Percentiles rank a stretch among this genome's conserved stretches.
phyloP scores from a whole-genome alignment of 345 rosid species.

The Acer campestre region DNA sequence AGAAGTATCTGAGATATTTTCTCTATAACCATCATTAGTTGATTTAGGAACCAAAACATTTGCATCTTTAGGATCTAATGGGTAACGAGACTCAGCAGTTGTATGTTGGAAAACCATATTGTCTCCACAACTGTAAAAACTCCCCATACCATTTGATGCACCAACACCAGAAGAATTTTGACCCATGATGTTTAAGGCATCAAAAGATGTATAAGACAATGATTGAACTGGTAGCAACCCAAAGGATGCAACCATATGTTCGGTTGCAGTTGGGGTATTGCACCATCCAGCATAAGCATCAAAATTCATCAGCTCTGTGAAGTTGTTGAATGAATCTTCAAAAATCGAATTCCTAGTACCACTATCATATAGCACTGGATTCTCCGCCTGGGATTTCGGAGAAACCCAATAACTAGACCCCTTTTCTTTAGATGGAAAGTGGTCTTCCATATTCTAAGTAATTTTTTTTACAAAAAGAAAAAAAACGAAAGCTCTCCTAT shows the following conservation, averaged over 20 bases:
- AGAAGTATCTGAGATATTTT: conserved; percentile 24
- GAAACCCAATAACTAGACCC: conserved; percentile 49
- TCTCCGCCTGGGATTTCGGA: conserved; percentile 48
- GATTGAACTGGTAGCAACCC: conserved; percentile 44
- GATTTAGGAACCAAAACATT: conserved; percentile 32
- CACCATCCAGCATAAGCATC: conserved; percentile 70
- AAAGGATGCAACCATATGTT: conserved; percentile 49
- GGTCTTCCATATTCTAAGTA: conserved; percentile 52
- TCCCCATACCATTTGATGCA: conserved; percentile 30
- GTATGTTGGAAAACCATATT: conserved; percentile 37
- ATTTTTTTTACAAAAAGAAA: not conserved
- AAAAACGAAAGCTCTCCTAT: conserved; percentile 8
- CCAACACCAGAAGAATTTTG: conserved; percentile 34
- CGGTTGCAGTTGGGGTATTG: conserved; percentile 50
- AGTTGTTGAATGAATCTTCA: conserved; percentile 53
- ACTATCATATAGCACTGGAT: conserved; percentile 24
- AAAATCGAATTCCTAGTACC: conserved; percentile 33
- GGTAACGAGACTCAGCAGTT: conserved; percentile 31
- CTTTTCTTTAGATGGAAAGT: conserved; percentile 55
- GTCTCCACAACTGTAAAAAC: conserved; percentile 45
- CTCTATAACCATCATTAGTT: conserved; percentile 27
- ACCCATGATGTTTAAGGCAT: conserved; percentile 31
- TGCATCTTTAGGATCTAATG: conserved; percentile 30
- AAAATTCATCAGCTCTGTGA: conserved; percentile 61
- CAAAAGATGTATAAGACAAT: conserved; percentile 41